Evolutionary conservation across 495 filamentous ascomycete genomes (phyloP), one percentile per base, ranked within the genome.

Genomic region (Aspergillus mulundensis): DNA sequence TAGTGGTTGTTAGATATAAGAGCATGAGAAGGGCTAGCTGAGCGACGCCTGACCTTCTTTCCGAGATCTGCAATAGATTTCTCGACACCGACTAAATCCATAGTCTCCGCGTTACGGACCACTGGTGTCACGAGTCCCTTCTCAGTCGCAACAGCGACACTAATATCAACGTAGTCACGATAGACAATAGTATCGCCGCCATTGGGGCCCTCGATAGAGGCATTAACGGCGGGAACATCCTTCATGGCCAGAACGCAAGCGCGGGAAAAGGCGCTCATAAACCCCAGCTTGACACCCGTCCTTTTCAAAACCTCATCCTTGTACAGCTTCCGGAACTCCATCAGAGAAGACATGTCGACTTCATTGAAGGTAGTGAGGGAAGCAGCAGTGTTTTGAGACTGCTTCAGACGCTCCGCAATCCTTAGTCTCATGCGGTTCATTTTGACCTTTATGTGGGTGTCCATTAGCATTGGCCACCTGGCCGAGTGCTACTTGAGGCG

Each of bases 341-440:
- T 96, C 18, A 99, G 75, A 12, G 87, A 87, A 5, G 95, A 97
- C 95, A 99, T 99, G 68, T 99, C 95, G 47, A 99, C 94, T 71
- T 99, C 94, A 71, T 99, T 96, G 80, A 99, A 99, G 16, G 94
- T 99, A 16, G 94, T 97, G 49, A 99, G 76, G 15, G 94, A 96
- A 32, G 94, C 94, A 50, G 95, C 94, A 5, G 94, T 97, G 77
- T 99, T 97, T 76, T 99, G 94, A 15, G 93, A 97, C 68, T 98
- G 94, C 83, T 98, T 98, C 48, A 98, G 81, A 59, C 94, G 92
- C 78, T 98, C 94, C 19, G 94, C 90, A 59, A 97, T 98, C 19
- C 94, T 85, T 42, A 97, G 83, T 48, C 94, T 90, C 95, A 98
- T 98, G 50, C 95, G 89, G 78, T 97, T 97, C 94, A 98, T 98